Evolutionary conservation across 2,329 filamentous ascomycete genomes (phyloP).

Genomic region (Proliferodiscus dingleyae): DNA sequence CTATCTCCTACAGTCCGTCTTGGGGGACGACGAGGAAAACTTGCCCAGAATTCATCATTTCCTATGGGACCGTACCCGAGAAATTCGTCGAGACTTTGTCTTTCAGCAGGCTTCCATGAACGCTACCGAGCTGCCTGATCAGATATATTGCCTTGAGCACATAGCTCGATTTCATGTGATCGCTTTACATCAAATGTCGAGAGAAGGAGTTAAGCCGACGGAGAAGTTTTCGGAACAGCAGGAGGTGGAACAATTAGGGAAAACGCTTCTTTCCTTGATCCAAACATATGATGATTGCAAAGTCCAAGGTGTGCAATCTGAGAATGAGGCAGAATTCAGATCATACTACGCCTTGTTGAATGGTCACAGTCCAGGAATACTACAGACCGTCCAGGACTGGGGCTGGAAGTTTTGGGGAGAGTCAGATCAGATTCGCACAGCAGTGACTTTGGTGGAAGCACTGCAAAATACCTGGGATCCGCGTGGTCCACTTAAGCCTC

Average conservation of each 20-base stretch:
- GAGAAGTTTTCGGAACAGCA: constrained; percentile 63
- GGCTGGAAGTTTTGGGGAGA: constrained; percentile 50
- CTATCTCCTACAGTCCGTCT: constrained; percentile 57
- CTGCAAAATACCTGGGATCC: constrained; percentile 53
- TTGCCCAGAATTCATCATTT: constrained; percentile 56
- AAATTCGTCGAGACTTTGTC: constrained; percentile 63
- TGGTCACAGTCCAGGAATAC: constrained; percentile 51
- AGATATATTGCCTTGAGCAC: constrained; percentile 60
- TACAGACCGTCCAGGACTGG: constrained; percentile 52
- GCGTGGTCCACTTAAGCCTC: constrained; percentile 52
- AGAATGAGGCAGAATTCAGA: constrained; percentile 62
- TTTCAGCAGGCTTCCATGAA: constrained; percentile 62
- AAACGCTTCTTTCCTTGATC: constrained; percentile 59
- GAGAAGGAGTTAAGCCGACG: constrained; percentile 45
- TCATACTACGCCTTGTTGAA: constrained; percentile 62
- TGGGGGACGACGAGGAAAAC: constrained; percentile 47
- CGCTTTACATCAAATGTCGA: constrained; percentile 57
- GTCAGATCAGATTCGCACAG: constrained; percentile 55
- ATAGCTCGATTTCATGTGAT: constrained; percentile 64
- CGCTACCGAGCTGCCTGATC: constrained; percentile 47
- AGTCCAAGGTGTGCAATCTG: constrained; percentile 50
- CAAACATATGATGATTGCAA: constrained; percentile 63
- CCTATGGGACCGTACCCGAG: constrained; percentile 63
- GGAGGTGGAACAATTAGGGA: constrained; percentile 62
- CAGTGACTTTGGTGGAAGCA: constrained; percentile 54